Evolutionary conservation across 768 basidiomycete genomes (phyloP).

Genomic region (Agaricus sinodeliciosus): DNA sequence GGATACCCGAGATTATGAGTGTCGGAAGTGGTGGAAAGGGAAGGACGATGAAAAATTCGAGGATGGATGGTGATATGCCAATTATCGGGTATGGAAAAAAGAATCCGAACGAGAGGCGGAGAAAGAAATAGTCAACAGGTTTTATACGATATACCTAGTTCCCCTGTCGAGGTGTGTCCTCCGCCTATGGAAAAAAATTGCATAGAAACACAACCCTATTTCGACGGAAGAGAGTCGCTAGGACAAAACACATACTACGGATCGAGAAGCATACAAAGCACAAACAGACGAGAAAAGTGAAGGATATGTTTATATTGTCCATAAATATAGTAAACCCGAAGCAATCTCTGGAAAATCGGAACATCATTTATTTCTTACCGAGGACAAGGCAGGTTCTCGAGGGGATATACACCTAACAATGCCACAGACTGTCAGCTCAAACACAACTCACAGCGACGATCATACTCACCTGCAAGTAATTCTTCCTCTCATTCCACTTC

Average conservation of each 20-base stretch:
- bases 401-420: constrained; percentile 61
- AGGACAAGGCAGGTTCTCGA: constrained; percentile 62
- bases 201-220: too few species aligned
- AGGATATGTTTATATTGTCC: too few species aligned
- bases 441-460: neutral
- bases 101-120: constrained; percentile 83
- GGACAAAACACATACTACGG: too few species aligned
- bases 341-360: too few species aligned
- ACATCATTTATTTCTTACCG: constrained; percentile 27
- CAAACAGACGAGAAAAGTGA: too few species aligned
- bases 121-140: constrained; percentile 38
- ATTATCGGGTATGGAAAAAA: constrained; percentile 79
- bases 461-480: constrained; percentile 71
- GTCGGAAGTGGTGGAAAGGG: constrained; percentile 69
- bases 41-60: constrained; percentile 40
- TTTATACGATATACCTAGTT: too few species aligned
- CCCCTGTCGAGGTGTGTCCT: too few species aligned
- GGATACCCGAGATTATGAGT: constrained; percentile 77
- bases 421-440: neutral
- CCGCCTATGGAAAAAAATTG: neutral
- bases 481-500: constrained; percentile 91
- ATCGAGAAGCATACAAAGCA: too few species aligned
- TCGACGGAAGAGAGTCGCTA: too few species aligned
- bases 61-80: constrained; percentile 66
- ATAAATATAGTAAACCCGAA: too few species aligned